phyloP scores from a whole-genome alignment of 805 yeast genomes.

The Suhomyces sp. region DNA sequence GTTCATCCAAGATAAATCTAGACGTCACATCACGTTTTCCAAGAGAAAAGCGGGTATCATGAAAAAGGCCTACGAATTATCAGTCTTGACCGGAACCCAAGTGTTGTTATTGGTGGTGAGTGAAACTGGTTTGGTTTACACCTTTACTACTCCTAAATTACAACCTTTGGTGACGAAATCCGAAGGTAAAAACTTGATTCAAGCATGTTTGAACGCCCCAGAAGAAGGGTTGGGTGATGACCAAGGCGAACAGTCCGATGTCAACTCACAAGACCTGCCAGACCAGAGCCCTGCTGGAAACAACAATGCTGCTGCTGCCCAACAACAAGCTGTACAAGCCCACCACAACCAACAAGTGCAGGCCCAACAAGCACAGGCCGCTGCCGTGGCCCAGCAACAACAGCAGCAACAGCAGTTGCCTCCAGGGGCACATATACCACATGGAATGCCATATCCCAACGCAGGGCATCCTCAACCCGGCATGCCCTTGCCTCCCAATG shows the following conservation, averaged over 20 bases:
- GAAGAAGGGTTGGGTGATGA: constrained; percentile 73
- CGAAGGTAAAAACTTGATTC: constrained; percentile 95
- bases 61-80: constrained; percentile 98
- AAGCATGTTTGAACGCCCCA: constrained; percentile 97
- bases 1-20: constrained; percentile 94
- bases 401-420: constrained; percentile 29
- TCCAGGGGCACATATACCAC: constrained; percentile 41
- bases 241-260: constrained; percentile 53
- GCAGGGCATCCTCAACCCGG: constrained; percentile 39
- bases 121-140: constrained; percentile 97
- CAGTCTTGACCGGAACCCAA: constrained; percentile 96
- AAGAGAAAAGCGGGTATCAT: constrained; percentile 98
- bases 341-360: constrained; percentile 12
- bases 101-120: constrained; percentile 91
- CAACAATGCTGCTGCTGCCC: constrained; percentile 8
- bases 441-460: constrained; percentile 45
- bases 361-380: constrained; percentile 18
- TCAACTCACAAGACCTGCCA: constrained; percentile 39
- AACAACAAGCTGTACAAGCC: constrained; percentile 13
- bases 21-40: constrained; percentile 96
- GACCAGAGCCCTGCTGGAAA: constrained; percentile 35
- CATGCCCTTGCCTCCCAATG: constrained; percentile 44
- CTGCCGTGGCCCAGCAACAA: constrained; percentile 24
- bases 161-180: constrained; percentile 97
- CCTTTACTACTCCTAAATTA: constrained; percentile 97